These are phyloP conservation scores for Mycena kentingensis DNA, from an alignment of 768 basidiomycete species.

Conservation along the genomic window DNA sequence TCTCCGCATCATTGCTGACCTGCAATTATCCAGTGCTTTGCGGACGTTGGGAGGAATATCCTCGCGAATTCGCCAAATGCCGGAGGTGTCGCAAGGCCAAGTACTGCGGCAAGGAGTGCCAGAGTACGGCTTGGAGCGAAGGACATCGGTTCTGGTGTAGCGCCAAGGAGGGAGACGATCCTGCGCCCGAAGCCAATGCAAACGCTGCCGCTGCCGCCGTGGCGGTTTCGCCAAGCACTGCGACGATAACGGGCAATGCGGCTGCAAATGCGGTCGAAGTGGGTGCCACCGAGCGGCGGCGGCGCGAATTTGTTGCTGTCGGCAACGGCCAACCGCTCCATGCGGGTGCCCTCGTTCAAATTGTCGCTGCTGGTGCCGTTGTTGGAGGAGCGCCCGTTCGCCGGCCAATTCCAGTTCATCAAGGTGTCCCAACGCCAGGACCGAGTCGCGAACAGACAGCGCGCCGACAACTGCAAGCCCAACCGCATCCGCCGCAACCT, in stretches of 20 bases:
- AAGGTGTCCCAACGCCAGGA: constrained; percentile 4
- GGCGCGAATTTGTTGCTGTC: no score
- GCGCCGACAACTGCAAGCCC: neutral
- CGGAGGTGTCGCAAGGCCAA: constrained; percentile 95
- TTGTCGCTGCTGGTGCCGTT: constrained; percentile 14
- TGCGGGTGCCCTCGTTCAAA: no score
- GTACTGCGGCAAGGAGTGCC: constrained; percentile 97
- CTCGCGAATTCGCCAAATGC: constrained; percentile 97
- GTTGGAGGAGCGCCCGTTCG: constrained; percentile 11
- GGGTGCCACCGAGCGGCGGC: no score
- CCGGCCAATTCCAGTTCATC: neutral
- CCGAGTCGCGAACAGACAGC: constrained; percentile 7
- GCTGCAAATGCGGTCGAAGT: constrained; percentile 10
- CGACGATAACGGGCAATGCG: constrained; percentile 19
- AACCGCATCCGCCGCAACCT: constrained; percentile 6
- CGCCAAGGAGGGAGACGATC: constrained; percentile 55
- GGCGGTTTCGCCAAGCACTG: constrained; percentile 14
- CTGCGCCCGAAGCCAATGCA: constrained; percentile 14
- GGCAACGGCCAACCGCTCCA: no score
- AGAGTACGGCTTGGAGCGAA: constrained; percentile 94
- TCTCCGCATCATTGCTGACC: constrained; percentile 9
- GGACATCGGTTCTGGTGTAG: constrained; percentile 96
- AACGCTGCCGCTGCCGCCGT: constrained; percentile 12
- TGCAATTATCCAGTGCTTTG: constrained; percentile 69
- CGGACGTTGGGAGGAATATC: constrained; percentile 90